Percentiles rank a stretch among this genome's conserved stretches.
phyloP scores from a whole-genome alignment of 2,329 filamentous ascomycete genomes.

The Pseudogymnoascus sp. region DNA sequence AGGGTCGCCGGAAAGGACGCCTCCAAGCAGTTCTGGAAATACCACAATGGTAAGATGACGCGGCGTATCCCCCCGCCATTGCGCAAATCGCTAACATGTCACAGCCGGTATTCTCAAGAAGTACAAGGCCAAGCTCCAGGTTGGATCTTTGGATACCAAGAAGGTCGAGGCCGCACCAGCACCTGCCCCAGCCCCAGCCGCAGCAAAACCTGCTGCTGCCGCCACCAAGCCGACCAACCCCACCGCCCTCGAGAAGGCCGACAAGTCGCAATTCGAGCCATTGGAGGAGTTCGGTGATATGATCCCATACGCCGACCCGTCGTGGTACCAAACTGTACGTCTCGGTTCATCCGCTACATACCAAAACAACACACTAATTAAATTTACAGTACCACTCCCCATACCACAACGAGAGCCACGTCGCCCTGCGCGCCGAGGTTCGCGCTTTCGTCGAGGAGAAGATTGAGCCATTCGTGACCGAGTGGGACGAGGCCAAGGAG shows the following conservation, averaged over 20 bases:
- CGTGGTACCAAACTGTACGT: conserved; percentile 88
- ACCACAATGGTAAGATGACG: conserved; percentile 29
- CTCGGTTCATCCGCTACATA: not conserved
- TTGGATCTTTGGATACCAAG: conserved; percentile 79
- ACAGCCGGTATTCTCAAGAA: conserved; percentile 35
- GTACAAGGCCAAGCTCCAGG: conserved; percentile 49
- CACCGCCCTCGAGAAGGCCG: conserved; percentile 26
- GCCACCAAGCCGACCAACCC: conserved; percentile 48
- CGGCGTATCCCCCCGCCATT: too few species aligned
- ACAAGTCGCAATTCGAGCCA: conserved; percentile 55
- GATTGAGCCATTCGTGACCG: conserved; percentile 83
- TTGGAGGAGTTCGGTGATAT: conserved; percentile 78
- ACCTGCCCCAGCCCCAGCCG: conserved; percentile 37
- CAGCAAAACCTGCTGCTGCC: conserved; percentile 33
- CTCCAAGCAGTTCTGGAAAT: conserved; percentile 28
- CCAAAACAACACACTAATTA: conserved; percentile 4
- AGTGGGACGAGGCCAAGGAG: conserved; percentile 94
- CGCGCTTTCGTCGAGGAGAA: conserved; percentile 85
- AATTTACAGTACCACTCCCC: conserved; percentile 74
- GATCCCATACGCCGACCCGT: conserved; percentile 85
- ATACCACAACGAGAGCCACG: conserved; percentile 93
- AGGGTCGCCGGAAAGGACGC: conserved; percentile 29
- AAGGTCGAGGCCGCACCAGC: conserved; percentile 49
- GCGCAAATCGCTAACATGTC: not conserved
- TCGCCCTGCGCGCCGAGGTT: conserved; percentile 79